These are phyloP conservation scores for Peronospora destructor DNA, from an alignment of 352 stramenopile genomes.

Conservation along the genomic window DNA sequence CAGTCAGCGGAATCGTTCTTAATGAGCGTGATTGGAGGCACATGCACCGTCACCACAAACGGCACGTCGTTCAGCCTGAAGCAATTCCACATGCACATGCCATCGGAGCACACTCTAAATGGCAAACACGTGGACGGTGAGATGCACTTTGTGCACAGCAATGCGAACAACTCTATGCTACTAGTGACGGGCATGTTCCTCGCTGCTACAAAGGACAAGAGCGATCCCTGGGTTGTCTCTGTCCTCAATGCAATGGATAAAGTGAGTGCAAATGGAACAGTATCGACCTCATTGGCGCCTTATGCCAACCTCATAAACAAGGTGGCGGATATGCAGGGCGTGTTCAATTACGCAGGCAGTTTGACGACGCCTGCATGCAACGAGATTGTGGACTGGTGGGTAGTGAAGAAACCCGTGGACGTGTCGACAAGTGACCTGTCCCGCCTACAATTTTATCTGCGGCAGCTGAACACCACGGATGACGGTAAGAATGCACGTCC, in stretches of 20 bases:
- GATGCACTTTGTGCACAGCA: conserved; percentile 56
- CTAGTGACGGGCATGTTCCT: conserved; percentile 41
- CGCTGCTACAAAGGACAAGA: conserved; percentile 10
- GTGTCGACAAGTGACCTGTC: conserved; percentile 34
- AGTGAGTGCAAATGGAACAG: too few relatives aligned
- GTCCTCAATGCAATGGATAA: too few relatives aligned
- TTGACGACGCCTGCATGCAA: conserved; percentile 48
- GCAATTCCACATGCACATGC: conserved; percentile 48
- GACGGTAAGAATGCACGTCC: conserved; percentile 41
- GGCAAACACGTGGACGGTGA: conserved; percentile 39
- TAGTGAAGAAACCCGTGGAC: conserved; percentile 42
- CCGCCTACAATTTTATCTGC: conserved; percentile 25
- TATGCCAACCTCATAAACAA: too few relatives aligned
- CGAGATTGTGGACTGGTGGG: conserved; percentile 61
- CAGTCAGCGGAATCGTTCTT: background rate
- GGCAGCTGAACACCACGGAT: conserved; percentile 31
- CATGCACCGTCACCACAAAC: conserved; percentile 10
- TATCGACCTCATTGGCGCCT: too few relatives aligned
- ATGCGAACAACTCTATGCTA: conserved; percentile 28
- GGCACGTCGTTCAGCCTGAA: conserved; percentile 17
- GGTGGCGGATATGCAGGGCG: conserved; percentile 10
- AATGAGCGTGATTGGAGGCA: conserved; percentile 8
- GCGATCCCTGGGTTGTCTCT: conserved; percentile 16
- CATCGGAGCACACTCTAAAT: conserved; percentile 54
- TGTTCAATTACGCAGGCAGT: conserved; percentile 68